A percentile compares a stretch with the other conserved stretches of the same genome.
phyloP scores from a whole-genome alignment of 768 basidiomycete genomes.

The Psilocybe sp. region DNA sequence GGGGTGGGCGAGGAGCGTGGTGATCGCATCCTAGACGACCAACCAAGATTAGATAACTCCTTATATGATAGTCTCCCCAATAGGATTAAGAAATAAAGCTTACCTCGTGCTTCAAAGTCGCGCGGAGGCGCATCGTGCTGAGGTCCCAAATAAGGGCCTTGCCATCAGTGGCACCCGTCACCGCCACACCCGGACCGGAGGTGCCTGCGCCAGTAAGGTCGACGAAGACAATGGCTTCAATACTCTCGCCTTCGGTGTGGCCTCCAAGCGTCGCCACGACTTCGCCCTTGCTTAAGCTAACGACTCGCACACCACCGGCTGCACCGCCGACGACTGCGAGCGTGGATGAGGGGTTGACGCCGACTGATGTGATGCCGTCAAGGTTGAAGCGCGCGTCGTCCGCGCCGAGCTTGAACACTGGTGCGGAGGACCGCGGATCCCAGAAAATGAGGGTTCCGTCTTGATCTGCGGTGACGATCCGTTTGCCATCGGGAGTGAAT shows the following conservation, averaged over 20 bases:
- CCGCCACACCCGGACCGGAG: slow-evolving; percentile 59
- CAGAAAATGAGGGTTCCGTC: slow-evolving; percentile 84
- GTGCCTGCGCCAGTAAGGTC: slow-evolving; percentile 58
- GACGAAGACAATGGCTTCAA: slow-evolving; percentile 84
- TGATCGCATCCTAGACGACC: slow-evolving; percentile 77
- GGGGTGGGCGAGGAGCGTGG: slow-evolving; percentile 72
- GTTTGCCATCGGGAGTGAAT: slow-evolving; percentile 93
- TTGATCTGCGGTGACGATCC: slow-evolving; percentile 82
- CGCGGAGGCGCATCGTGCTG: slow-evolving; percentile 77
- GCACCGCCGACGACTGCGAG: slow-evolving; percentile 90
- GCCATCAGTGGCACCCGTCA: slow-evolving; percentile 91
- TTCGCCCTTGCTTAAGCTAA: slow-evolving; percentile 86
- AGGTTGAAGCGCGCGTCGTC: slow-evolving; percentile 73
- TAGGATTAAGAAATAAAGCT: slow-evolving; percentile 19
- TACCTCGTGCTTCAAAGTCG: slow-evolving; percentile 82
- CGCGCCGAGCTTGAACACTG: slow-evolving; percentile 77
- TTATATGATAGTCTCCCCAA: background rate
- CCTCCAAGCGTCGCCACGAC: slow-evolving; percentile 76
- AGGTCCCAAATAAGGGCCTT: slow-evolving; percentile 96
- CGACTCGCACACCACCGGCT: slow-evolving; percentile 79
- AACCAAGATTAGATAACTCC: slow-evolving; percentile 2
- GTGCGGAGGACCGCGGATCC: slow-evolving; percentile 81
- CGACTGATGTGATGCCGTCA: slow-evolving; percentile 84
- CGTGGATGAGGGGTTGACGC: slow-evolving; percentile 81
- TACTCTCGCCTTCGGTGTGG: slow-evolving; percentile 83